These are phyloP conservation scores for Myriangium duriaei DNA, from an alignment of 2,329 filamentous ascomycete species.

Conservation along the genomic window DNA sequence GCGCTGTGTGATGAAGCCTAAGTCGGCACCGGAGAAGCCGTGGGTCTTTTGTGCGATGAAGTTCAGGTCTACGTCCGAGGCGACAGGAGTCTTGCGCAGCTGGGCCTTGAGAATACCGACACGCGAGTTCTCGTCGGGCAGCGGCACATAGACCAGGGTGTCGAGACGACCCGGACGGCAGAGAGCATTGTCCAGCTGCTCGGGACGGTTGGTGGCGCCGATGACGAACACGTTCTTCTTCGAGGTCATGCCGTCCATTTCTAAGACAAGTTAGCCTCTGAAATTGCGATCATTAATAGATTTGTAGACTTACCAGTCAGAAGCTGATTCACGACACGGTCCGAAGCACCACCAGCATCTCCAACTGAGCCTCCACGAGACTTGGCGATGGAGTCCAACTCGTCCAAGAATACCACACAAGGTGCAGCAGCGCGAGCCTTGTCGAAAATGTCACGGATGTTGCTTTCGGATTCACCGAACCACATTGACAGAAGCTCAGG, in stretches of 20 bases:
- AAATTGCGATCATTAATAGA: slow-evolving; percentile 2
- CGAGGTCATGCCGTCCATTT: slow-evolving; percentile 99
- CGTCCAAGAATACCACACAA: slow-evolving; percentile 97
- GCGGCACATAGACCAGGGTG: slow-evolving; percentile 93
- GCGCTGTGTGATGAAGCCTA: slow-evolving; percentile 97
- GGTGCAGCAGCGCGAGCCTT: slow-evolving; percentile 96
- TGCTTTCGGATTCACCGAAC: slow-evolving; percentile 99
- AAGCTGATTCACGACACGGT: slow-evolving; percentile 99
- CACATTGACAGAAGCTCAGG: slow-evolving; percentile 98
- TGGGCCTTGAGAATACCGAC: slow-evolving; percentile 85
- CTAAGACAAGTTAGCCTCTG: slow-evolving; percentile 39
- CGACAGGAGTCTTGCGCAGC: slow-evolving; percentile 93
- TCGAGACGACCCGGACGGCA: slow-evolving; percentile 98
- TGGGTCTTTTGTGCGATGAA: slow-evolving; percentile 96
- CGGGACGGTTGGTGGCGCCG: slow-evolving; percentile 93
- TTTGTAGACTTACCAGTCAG: slow-evolving; percentile 60
- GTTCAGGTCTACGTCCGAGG: slow-evolving; percentile 71
- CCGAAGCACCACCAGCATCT: slow-evolving; percentile 93
- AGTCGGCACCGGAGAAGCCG: slow-evolving; percentile 98
- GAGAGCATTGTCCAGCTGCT: slow-evolving; percentile 94
- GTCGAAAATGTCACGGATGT: slow-evolving; percentile 99
- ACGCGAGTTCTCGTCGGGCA: slow-evolving; percentile 84
- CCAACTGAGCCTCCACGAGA: slow-evolving; percentile 93
- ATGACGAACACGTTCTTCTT: slow-evolving; percentile 99
- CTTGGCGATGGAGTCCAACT: slow-evolving; percentile 98